Base-by-base conservation (phyloP, 371 early-diverging fungal genomes). In the Syncephalastrum contaminatum region DNA sequence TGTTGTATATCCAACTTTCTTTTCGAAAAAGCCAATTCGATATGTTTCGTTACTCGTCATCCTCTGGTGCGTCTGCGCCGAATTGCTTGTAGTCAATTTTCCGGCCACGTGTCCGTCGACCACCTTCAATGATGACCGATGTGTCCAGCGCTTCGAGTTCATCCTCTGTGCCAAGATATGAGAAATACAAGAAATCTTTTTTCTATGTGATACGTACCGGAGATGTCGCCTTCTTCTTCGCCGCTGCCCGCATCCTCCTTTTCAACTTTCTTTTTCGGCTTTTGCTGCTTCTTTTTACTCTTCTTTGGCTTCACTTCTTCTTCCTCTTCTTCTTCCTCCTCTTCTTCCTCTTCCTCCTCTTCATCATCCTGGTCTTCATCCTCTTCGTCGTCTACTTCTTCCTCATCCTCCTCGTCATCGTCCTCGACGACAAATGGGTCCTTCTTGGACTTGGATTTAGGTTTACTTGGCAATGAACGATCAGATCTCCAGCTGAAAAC, bases 11-110 rank as follows among this genome's bases (percentile, higher is more conserved):
- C 36, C 36, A 30, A 30, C 12, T 30, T 30, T 25, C 5, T 30
- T 30, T 30, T 8, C 10, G 36, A 30, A 30, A 30, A 2, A 30
- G 36, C 36, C 12, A 12, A 30, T 30, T 30, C 10, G 12, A 30
- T 30, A 8, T 30, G 36, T 30, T 30, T 30, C 36, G 10, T 30
- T 8, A 30, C 36, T 30, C 36, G n/a, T 78, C 80, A 48, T 77
- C 83, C 16, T 75, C 83, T 43, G 77, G 75, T 30, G 36, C 36
- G 59, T 89, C 89, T 27, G 75, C 73, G 47, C 86, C 85, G 55
- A 87, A 86, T 62, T 83, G 77, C 15, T 80, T 77, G 53, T 72
- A 89, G 62, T 88, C 88, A 63, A 90, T 82, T 72, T 81, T 84
- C 56, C 72, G 77, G 25, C 90, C 90, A 40, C 90, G 75, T 14